Evolutionary conservation across 2,329 filamentous ascomycete genomes (phyloP), one percentile per base, ranked within the genome.

Genomic region (Phoma sp.): DNA sequence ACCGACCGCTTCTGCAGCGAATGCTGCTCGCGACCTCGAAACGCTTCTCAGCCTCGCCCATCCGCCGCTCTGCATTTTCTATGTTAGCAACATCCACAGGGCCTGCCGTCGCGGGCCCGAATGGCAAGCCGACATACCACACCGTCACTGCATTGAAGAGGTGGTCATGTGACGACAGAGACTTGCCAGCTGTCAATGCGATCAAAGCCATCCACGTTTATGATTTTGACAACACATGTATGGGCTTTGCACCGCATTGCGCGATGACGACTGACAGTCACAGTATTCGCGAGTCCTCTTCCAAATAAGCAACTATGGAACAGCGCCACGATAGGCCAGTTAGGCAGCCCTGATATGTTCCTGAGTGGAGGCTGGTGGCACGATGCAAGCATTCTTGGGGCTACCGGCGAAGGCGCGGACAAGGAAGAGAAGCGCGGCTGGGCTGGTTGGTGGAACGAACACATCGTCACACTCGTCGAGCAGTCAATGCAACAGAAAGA

Each of bases 361-460:
- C 79, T 86, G 58, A 89, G 89, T 62, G 93, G 93, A 61, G 92
- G 93, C 59, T 99, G 95, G 95, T 99, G 95, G 95, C 95, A 99
- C 75, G 93, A 98, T 70, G 84, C 86, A 38, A 86, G 86, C 59
- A 93, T 99, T 58, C 86, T 99, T 23, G 86, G 89, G 9, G 88
- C 93, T 2, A 96, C 92, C 1, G 95, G 95, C 47, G 84, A 91
- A 52, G 95, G 95, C 13, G 73, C 88, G 5, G 90, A 91, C 46
- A 85, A 84, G 52, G 95, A 98, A 76, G 93, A 98, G 73, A 80
- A 83, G 37, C 86, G 87, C 23, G 93, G 85, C 8, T 99, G 93
- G 93, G 80, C 89, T 52, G 92, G 92, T 32, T 97, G 91, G 89
- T 99, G 95, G 95, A 98, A 98, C 69, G 93, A 98, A 71, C 86